A percentile compares a stretch with the other conserved stretches of the same genome.
Conservation (phyloP, 305 asterid genomes). For the Vinca major region DNA sequence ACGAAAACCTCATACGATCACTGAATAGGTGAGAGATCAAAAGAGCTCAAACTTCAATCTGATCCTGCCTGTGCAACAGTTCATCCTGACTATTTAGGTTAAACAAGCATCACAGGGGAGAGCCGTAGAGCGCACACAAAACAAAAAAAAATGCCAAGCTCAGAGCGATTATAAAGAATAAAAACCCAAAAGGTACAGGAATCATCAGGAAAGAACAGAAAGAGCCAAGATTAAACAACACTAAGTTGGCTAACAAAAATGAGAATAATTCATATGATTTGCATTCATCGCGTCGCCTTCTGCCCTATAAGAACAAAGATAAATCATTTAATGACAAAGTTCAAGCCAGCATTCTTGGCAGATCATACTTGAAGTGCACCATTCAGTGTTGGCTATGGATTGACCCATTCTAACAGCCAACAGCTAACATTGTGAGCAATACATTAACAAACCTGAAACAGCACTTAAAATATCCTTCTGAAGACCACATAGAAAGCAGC, state of each 20-base stretch:
- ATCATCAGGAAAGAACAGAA: not conserved
- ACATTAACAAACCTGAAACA: constrained; percentile 16
- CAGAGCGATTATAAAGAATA: not conserved
- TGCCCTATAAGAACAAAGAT: constrained; percentile 10
- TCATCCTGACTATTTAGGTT: not conserved
- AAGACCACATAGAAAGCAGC: constrained; percentile 9
- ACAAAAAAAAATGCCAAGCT: not conserved
- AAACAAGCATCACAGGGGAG: not conserved
- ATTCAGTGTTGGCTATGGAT: not conserved
- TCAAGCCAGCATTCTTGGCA: constrained; percentile 13
- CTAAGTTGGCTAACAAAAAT: constrained; percentile 12
- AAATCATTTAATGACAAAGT: constrained; percentile 4
- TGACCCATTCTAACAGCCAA: constrained; percentile 11
- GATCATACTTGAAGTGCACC: constrained; percentile 14
- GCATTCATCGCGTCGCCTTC: constrained; percentile 14
- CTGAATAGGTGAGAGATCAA: not conserved
- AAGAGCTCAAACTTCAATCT: not conserved
- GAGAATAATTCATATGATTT: constrained; percentile 8
- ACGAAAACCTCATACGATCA: not conserved
- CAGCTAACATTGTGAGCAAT: constrained; percentile 1
- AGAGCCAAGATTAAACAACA: not conserved
- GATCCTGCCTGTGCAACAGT: not conserved
- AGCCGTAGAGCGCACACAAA: not conserved
- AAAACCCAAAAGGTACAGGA: not conserved
- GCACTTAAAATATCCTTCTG: constrained; percentile 10